These are phyloP conservation scores for Penicillium italicum DNA, from an alignment of 2,329 filamentous ascomycete species.

Conservation along the genomic window DNA sequence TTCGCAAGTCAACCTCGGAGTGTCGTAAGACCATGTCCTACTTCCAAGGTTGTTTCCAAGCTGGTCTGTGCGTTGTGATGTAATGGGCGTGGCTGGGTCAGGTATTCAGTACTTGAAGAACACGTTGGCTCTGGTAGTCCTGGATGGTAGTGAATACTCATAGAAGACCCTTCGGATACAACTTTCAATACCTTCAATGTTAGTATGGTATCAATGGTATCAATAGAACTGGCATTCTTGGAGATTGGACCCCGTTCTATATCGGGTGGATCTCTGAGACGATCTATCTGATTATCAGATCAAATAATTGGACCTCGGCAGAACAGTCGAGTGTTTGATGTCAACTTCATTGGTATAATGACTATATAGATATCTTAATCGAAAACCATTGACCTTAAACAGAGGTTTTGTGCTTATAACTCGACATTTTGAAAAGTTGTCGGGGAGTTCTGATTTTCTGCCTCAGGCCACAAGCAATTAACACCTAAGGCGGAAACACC, in stretches of 20 bases:
- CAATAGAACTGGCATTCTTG: neutral
- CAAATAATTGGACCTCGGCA: neutral
- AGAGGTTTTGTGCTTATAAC: neutral
- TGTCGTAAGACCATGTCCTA: neutral
- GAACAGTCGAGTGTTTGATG: neutral
- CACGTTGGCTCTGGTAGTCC: neutral
- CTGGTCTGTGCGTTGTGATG: constrained; percentile 10
- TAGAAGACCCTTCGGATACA: neutral
- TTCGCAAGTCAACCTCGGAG: neutral
- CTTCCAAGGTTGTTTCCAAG: constrained; percentile 2
- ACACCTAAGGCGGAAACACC: constrained; percentile 7
- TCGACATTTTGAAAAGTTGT: neutral
- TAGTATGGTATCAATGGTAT: neutral
- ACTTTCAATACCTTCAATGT: neutral
- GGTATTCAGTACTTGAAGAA: neutral
- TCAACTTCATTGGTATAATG: neutral
- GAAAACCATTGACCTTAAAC: neutral
- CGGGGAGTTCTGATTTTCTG: neutral
- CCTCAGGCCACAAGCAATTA: neutral
- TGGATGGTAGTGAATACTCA: neutral
- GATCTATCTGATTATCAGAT: constrained; percentile 1
- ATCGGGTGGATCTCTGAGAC: neutral
- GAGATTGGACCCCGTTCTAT: neutral
- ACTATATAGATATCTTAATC: neutral
- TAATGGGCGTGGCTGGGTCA: neutral